phyloP scores from a whole-genome alignment of 139 green algal genomes.

The Parachlorella kessleri region DNA sequence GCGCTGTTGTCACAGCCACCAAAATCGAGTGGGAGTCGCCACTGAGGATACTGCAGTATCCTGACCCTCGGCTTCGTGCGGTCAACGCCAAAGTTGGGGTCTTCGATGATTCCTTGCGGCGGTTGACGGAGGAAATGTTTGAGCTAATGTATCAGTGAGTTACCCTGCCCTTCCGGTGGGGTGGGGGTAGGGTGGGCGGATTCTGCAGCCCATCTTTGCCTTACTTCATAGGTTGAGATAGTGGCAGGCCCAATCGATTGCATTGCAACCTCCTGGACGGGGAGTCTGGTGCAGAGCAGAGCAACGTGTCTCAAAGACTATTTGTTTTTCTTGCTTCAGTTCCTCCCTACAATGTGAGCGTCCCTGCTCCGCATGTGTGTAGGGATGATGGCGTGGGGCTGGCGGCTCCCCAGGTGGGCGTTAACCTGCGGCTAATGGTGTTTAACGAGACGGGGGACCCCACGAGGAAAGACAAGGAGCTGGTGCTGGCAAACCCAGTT shows the following conservation, averaged over 20 bases:
- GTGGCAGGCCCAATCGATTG: neutral
- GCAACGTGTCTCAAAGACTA: too few species aligned
- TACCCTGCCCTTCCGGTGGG: too few species aligned
- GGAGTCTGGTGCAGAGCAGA: too few species aligned
- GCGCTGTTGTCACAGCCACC: too few species aligned
- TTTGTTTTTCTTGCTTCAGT: too few species aligned
- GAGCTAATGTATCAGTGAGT: slow-evolving; percentile 92
- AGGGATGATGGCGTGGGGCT: slow-evolving; percentile 97
- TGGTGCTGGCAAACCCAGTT: slow-evolving; percentile 95
- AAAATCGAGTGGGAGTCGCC: slow-evolving; percentile 73
- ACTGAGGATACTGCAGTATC: slow-evolving; percentile 87
- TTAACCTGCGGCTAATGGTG: slow-evolving; percentile 98
- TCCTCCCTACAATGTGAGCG: too few species aligned
- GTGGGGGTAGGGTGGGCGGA: neutral
- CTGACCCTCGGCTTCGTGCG: slow-evolving; percentile 87
- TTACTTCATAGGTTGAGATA: neutral
- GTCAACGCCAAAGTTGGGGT: slow-evolving; percentile 75
- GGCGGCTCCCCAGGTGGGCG: slow-evolving; percentile 94
- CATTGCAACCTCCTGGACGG: neutral
- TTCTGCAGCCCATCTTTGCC: too few species aligned
- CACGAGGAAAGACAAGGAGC: slow-evolving; percentile 60
- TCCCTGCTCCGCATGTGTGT: too few species aligned
- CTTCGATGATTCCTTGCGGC: slow-evolving; percentile 80
- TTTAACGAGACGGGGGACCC: slow-evolving; percentile 85
- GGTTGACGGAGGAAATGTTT: slow-evolving; percentile 91